Percentiles rank a stretch among this genome's conserved stretches.
Evolutionary conservation across 352 stramenopile species (phyloP).

Genomic region (Pythium phragmiticola): DNA sequence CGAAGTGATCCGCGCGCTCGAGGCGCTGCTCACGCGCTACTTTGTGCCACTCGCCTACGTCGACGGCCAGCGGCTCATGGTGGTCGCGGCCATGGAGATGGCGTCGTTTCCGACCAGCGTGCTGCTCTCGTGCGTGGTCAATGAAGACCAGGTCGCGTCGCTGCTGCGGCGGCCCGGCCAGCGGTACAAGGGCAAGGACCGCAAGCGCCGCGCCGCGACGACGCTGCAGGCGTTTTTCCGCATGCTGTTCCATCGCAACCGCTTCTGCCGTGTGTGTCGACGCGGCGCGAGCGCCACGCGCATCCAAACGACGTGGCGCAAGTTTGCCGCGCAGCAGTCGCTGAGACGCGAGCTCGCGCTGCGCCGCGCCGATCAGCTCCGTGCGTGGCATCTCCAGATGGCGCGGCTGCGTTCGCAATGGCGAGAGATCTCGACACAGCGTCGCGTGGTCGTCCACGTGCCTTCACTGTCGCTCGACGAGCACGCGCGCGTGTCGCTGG

Average conservation of each 20-base stretch:
- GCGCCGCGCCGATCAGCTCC: constrained; percentile 37
- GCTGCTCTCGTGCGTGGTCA: constrained; percentile 80
- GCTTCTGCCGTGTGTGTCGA: constrained; percentile 42
- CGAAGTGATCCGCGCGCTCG: constrained; percentile 66
- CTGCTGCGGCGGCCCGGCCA: constrained; percentile 67
- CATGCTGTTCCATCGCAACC: constrained; percentile 52
- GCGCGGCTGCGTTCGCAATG: constrained; percentile 46
- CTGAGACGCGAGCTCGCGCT: constrained; percentile 40
- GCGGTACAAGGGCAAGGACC: constrained; percentile 76
- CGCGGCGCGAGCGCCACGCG: constrained; percentile 42
- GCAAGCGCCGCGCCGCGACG: constrained; percentile 55
- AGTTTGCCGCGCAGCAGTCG: constrained; percentile 41
- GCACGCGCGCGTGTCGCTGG: constrained; percentile 51
- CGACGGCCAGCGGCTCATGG: constrained; percentile 75
- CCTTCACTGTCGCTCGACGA: constrained; percentile 81
- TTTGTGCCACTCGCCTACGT: constrained; percentile 86
- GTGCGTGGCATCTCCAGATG: constrained; percentile 52
- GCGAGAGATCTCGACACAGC: constrained; percentile 41
- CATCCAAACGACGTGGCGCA: constrained; percentile 66
- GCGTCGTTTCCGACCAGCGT: constrained; percentile 49
- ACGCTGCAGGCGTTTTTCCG: constrained; percentile 72
- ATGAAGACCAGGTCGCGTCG: constrained; percentile 81
- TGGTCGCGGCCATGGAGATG: constrained; percentile 66
- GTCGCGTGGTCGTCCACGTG: constrained; percentile 78
- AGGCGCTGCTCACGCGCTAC: constrained; percentile 75